phyloP scores from a whole-genome alignment of 1,284 basidiomycete species.

The Ustilago trichophora region DNA sequence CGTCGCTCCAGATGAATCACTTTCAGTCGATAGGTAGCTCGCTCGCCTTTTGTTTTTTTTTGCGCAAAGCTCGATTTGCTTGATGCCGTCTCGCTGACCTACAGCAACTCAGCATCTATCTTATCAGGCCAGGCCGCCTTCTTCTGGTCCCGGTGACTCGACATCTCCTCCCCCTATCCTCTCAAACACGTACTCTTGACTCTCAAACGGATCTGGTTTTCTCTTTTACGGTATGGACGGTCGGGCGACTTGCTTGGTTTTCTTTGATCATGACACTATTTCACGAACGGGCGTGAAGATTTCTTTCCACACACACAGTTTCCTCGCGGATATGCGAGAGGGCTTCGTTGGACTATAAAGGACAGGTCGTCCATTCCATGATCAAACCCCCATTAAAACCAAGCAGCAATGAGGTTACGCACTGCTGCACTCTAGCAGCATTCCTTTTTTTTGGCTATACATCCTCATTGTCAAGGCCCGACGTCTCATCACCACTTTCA shows the following conservation, averaged over 20 bases:
- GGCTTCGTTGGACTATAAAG: constrained; percentile 44
- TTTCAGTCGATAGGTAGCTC: too few relatives aligned
- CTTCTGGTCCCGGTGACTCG: not conserved
- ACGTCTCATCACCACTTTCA: constrained; percentile 22
- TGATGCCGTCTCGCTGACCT: too few relatives aligned
- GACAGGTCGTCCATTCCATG: constrained; percentile 37
- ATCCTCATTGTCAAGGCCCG: constrained; percentile 32
- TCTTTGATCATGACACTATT: constrained; percentile 24
- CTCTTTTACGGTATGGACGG: constrained; percentile 27
- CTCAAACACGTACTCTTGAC: constrained; percentile 19
- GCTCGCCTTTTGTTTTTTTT: too few relatives aligned
- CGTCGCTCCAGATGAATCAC: not conserved
- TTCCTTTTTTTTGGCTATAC: not conserved
- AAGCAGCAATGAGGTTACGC: constrained; percentile 28
- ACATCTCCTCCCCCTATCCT: not conserved
- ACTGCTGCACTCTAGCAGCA: constrained; percentile 10
- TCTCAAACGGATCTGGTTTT: constrained; percentile 14
- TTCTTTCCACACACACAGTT: constrained; percentile 9
- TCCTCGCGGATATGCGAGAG: constrained; percentile 57
- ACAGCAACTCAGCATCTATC: too few relatives aligned
- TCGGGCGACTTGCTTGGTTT: constrained; percentile 21
- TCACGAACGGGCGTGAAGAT: constrained; percentile 17
- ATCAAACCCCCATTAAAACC: constrained; percentile 14
- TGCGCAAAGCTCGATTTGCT: too few relatives aligned
- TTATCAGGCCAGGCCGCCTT: not conserved